Percentiles rank a stretch among this genome's conserved stretches.
These are phyloP conservation scores for Bipolaris gigantea DNA, from an alignment of 2,329 filamentous ascomycete genomes.

Conservation along the genomic window DNA sequence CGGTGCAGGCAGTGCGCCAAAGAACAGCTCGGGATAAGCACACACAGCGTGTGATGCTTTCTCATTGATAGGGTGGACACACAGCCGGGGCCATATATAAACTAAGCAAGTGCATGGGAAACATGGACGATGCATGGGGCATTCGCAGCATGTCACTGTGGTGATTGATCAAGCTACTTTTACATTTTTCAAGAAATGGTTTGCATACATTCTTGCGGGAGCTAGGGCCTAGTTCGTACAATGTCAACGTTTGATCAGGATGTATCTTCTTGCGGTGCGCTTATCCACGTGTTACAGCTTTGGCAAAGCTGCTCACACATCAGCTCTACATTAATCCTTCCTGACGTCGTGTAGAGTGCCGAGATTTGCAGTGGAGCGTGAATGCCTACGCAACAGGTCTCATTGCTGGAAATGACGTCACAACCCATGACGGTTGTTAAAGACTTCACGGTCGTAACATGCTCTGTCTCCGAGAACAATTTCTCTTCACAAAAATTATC, in stretches of 20 bases:
- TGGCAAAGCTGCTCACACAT: too few species aligned
- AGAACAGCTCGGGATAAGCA: slow-evolving; percentile 28
- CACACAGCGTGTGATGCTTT: not conserved
- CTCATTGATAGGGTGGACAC: not conserved
- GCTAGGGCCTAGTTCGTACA: too few species aligned
- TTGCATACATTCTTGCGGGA: not conserved
- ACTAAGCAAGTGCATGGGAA: too few species aligned
- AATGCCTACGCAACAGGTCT: not conserved
- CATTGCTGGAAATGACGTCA: not conserved
- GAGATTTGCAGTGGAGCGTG: not conserved
- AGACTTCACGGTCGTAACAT: not conserved
- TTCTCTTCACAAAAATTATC: not conserved
- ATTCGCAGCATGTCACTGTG: not conserved
- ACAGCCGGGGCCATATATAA: not conserved
- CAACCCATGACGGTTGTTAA: not conserved
- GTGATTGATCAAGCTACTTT: not conserved
- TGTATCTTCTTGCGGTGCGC: not conserved
- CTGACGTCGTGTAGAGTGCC: not conserved
- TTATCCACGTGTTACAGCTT: too few species aligned
- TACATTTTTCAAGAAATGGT: not conserved
- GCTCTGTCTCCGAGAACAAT: not conserved
- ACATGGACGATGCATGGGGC: not conserved
- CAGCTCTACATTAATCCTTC: not conserved
- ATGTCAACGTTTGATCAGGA: too few species aligned
- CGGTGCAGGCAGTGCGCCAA: slow-evolving; percentile 43